Evolutionary conservation across 176 grass and related monocot genomes (phyloP), one percentile per base, ranked within the genome.

Genomic region (Oryza officinalis): DNA sequence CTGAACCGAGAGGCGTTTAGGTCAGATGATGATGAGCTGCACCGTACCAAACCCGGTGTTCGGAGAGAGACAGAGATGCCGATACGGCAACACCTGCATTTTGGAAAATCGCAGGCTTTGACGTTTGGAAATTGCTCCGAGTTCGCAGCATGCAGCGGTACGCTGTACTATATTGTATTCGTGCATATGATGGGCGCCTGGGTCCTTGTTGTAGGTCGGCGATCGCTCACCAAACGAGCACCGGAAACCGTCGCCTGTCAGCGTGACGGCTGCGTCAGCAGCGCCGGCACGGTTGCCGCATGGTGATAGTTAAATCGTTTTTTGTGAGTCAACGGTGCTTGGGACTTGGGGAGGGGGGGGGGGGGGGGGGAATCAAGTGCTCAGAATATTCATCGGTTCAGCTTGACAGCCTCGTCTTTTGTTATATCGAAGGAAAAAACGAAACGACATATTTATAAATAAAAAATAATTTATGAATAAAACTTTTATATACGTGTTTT

Each of bases 1-100:
- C 20, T 7, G 10, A 14, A 13, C 5, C 11, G 41, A 61, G 57
- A 61, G 57, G n/a, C 57, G 57, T 25, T 61, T 61, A 61, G 57
- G 57, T 61, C 57, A 61, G 57, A 41, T 31, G 60, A 69, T 38
- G 92, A 91, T 89, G 84, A 91, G 92, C 92, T 69, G 78, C 80
- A 85, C 77, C 67, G 12, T 61, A 85, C 89, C 86, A 78, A 94
- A 89, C 89, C 43, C 57, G 20, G 27, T 5, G 49, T 52, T 60
- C 57, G 22, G 47, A 50, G 14, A 50, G 61, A 78, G 66, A 27
- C 38, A 8, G 15, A 27, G 88, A 82, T 22, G 38, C 45, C 66
- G 54, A 45, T 35, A 81, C 83, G 72, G 73, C 72, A 66, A 50
- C 18, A 17, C n/a, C 22, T 74, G 50, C 35, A 75, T 63, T 15